Evolutionary conservation across 768 basidiomycete genomes (phyloP).

Genomic region (Sistotremastrum suecicum): DNA sequence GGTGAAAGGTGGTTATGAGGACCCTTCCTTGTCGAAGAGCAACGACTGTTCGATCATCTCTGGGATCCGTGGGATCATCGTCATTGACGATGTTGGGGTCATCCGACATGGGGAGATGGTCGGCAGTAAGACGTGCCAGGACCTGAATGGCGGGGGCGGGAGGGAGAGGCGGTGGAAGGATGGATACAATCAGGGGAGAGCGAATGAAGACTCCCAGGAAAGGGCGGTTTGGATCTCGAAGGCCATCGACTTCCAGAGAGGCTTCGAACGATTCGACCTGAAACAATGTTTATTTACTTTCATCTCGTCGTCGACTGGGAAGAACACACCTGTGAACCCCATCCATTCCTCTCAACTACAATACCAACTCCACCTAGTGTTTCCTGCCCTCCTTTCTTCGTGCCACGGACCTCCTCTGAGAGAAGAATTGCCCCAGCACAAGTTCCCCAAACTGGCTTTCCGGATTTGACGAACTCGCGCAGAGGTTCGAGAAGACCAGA

Average conservation of each 20-base stretch:
- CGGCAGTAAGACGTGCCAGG: conserved; percentile 51
- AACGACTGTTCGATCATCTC: conserved; percentile 57
- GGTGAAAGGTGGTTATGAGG: conserved; percentile 86
- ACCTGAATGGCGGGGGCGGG: conserved; percentile 49
- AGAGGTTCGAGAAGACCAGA: conserved; percentile 75
- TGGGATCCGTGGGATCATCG: conserved; percentile 29
- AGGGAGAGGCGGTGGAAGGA: conserved; percentile 17
- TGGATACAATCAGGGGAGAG: conserved; percentile 50
- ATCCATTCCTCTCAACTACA: conserved; percentile 77
- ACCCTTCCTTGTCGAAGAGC: conserved; percentile 76
- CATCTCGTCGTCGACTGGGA: not conserved
- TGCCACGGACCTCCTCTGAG: conserved; percentile 54
- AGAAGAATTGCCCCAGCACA: conserved; percentile 93
- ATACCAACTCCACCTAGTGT: conserved; percentile 70
- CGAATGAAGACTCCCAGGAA: conserved; percentile 89
- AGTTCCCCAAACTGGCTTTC: conserved; percentile 84
- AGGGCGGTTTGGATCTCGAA: conserved; percentile 42
- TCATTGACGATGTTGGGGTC: conserved; percentile 21
- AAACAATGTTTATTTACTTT: not conserved
- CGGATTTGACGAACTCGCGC: conserved; percentile 43
- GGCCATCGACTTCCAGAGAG: conserved; percentile 45
- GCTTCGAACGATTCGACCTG: conserved; percentile 89
- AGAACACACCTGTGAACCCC: conserved; percentile 75
- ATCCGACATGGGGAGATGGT: conserved; percentile 28
- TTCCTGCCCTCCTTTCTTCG: conserved; percentile 81